Evolutionary conservation across 257 asterid genomes (phyloP).

Genomic region (Solanum rostratum): DNA sequence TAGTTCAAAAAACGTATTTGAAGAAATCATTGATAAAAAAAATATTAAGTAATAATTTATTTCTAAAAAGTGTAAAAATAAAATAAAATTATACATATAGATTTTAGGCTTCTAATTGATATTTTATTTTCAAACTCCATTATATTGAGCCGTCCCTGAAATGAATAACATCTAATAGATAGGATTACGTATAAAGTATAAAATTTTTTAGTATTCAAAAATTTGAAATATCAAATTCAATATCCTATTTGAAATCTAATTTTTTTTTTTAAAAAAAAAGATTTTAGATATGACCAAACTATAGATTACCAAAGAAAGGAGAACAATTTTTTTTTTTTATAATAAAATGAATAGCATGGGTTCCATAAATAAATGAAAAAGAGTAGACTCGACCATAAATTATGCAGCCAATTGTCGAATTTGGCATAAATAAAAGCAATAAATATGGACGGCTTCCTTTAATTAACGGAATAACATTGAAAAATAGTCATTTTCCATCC

Average conservation of each 20-base stretch:
- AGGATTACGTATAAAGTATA: not conserved
- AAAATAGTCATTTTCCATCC: not conserved
- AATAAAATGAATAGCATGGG: not conserved
- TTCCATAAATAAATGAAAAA: not conserved
- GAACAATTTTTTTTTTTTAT: not conserved
- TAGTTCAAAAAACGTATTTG: too few species aligned
- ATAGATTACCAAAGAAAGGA: not conserved
- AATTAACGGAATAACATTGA: not conserved
- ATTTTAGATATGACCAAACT: not conserved
- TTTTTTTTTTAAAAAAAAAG: not conserved
- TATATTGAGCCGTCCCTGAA: too few species aligned
- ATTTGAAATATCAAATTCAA: not conserved
- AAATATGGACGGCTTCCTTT: not conserved
- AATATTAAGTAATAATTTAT: too few species aligned
- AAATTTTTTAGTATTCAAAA: too few species aligned
- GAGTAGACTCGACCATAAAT: not conserved
- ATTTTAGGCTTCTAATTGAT: too few species aligned
- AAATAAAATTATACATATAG: too few species aligned
- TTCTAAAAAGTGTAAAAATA: too few species aligned
- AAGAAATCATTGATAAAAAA: too few species aligned
- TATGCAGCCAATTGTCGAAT: too few species aligned
- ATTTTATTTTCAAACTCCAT: too few species aligned
- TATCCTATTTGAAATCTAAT: not conserved
- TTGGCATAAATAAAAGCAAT: not conserved
- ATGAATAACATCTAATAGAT: too few species aligned